Percentiles rank a stretch among this genome's conserved stretches.
These are phyloP conservation scores for Phlebiopsis gigantea DNA, from an alignment of 768 basidiomycete species.

Conservation along the genomic window DNA sequence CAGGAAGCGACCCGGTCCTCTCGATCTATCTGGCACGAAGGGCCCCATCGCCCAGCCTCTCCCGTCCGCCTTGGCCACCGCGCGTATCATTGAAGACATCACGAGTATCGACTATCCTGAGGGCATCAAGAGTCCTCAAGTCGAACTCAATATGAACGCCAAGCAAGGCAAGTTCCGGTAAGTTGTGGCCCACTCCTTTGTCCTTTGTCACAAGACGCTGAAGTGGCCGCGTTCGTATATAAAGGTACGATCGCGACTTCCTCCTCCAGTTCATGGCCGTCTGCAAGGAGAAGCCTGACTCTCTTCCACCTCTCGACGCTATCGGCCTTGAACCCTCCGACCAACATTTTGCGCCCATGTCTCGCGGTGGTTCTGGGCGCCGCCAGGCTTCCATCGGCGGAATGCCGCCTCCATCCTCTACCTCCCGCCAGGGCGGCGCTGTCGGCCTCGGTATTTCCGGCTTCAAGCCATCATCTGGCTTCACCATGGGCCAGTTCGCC, in stretches of 20 bases:
- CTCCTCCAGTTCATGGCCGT: constrained; percentile 92
- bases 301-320: constrained; percentile 82
- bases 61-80: constrained; percentile 71
- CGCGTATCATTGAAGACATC: constrained; percentile 82
- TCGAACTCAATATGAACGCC: constrained; percentile 79
- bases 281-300: constrained; percentile 93
- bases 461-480: constrained; percentile 30
- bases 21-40: constrained; percentile 59
- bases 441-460: constrained; percentile 42
- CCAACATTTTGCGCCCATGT: constrained; percentile 43
- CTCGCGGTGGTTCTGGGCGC: constrained; percentile 62
- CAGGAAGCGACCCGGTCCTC: constrained; percentile 60
- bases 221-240: not conserved
- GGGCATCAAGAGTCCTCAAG: constrained; percentile 72
- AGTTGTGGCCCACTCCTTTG: constrained; percentile 7
- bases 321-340: constrained; percentile 85
- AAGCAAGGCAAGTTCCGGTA: constrained; percentile 89
- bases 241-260: constrained; percentile 95
- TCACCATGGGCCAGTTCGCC: constrained; percentile 67
- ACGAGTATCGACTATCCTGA: constrained; percentile 75
- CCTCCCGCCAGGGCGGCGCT: constrained; percentile 40
- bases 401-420: constrained; percentile 32
- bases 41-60: constrained; percentile 38
- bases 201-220: not conserved
- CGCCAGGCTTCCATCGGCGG: constrained; percentile 43